A percentile compares a stretch with the other conserved stretches of the same genome.
phyloP scores from a whole-genome alignment of 345 rosid genomes.

The Citrus maxima region DNA sequence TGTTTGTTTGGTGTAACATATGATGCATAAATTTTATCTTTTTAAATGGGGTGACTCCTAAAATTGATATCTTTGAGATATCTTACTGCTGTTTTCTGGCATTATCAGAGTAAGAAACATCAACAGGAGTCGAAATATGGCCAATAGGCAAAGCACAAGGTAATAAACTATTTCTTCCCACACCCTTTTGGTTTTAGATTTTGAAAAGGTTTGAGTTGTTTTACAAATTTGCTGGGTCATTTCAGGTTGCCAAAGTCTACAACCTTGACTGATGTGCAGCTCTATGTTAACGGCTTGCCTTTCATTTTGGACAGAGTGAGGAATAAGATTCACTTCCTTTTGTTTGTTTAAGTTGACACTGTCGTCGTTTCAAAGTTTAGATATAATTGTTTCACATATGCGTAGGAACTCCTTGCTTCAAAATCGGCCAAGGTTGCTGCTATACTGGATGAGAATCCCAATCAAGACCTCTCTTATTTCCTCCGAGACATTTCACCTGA shows the following conservation, averaged over 20 bases:
- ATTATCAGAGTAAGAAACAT: neutral
- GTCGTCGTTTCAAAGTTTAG: neutral
- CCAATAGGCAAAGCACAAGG: constrained; percentile 6
- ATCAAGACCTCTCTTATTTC: constrained; percentile 29
- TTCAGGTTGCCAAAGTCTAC: constrained; percentile 31
- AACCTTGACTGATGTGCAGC: constrained; percentile 30
- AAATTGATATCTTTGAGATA: neutral
- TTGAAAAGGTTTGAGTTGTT: neutral
- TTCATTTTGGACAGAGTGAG: constrained; percentile 48
- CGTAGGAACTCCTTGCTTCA: constrained; percentile 57
- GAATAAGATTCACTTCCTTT: neutral
- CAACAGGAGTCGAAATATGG: constrained; percentile 4
- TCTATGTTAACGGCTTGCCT: constrained; percentile 34
- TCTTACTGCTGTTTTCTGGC: neutral
- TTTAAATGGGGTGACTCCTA: neutral
- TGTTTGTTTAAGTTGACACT: neutral
- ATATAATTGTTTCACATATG: neutral
- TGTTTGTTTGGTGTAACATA: no score
- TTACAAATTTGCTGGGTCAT: neutral
- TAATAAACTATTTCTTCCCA: constrained; percentile 8
- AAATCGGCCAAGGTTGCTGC: constrained; percentile 59
- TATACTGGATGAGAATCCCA: constrained; percentile 35
- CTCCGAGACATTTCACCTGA: constrained; percentile 52
- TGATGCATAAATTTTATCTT: neutral
- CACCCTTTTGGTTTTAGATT: neutral